Evolutionary conservation across 2,329 filamentous ascomycete species (phyloP).

Genomic region (Mycosphaerella sp.): DNA sequence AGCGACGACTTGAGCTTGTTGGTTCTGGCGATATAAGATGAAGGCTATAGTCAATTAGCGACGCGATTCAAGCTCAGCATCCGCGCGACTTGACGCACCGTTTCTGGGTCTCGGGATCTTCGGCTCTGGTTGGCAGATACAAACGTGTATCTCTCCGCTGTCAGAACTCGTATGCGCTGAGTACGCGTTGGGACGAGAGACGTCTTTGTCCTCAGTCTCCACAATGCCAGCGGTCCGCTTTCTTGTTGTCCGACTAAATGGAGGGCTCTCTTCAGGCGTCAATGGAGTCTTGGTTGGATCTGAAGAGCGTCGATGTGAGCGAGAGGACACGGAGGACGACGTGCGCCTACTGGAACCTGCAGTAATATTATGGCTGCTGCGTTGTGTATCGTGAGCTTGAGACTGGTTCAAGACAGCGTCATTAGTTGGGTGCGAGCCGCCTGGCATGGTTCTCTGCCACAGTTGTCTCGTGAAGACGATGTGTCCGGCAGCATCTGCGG

Average conservation of each 20-base stretch:
- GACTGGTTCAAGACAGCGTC: constrained; percentile 31
- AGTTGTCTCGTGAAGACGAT: constrained; percentile 36
- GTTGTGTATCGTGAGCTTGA: constrained; percentile 26
- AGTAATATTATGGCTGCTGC: constrained; percentile 20
- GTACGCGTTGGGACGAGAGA: constrained; percentile 22
- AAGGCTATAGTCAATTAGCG: constrained; percentile 61
- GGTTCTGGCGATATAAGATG: constrained; percentile 92
- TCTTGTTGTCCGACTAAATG: constrained; percentile 29
- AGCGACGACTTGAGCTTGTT: constrained; percentile 74
- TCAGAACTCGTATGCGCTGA: constrained; percentile 29
- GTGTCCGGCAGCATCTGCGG: constrained; percentile 25
- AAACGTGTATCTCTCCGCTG: constrained; percentile 50
- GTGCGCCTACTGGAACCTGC: constrained; percentile 25
- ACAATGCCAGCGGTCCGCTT: constrained; percentile 32
- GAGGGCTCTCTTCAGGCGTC: constrained; percentile 35
- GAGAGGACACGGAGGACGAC: constrained; percentile 30
- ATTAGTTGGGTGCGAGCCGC: constrained; percentile 24
- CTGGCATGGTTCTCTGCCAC: constrained; percentile 36
- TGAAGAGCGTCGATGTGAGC: constrained; percentile 28
- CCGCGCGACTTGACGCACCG: constrained; percentile 46
- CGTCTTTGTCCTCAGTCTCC: constrained; percentile 30
- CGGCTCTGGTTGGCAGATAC: constrained; percentile 64
- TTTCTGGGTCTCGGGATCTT: constrained; percentile 67
- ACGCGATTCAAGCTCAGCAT: neutral
- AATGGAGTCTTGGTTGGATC: constrained; percentile 30